Conservation (phyloP, 2,329 filamentous ascomycete species). For the Trichoderma endophyticum region DNA sequence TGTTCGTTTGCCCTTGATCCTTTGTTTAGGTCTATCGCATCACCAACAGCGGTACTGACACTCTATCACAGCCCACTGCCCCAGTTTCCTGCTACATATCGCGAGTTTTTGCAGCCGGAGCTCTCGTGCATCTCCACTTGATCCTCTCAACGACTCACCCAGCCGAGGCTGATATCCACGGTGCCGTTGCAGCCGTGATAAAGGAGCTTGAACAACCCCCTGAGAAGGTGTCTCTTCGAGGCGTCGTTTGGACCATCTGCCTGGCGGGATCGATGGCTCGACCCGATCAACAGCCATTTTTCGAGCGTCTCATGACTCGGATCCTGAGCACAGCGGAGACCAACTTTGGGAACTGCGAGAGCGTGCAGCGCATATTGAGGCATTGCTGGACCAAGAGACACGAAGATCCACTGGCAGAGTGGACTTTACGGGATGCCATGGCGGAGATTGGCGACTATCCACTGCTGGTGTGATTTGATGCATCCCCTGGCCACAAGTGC, state of each 20-base stretch:
- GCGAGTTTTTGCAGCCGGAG: conserved; percentile 1
- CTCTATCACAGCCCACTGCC: background rate
- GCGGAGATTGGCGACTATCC: background rate
- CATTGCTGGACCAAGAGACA: conserved; percentile 12
- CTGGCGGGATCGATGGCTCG: conserved; percentile 8
- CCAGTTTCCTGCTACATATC: conserved; percentile 8
- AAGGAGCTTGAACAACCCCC: background rate
- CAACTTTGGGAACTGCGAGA: conserved; percentile 7
- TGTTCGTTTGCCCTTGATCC: background rate
- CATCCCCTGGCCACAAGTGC: background rate
- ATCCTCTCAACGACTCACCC: background rate
- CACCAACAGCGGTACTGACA: background rate
- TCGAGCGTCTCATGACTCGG: conserved; percentile 6
- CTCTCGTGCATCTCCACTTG: background rate
- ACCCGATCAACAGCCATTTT: conserved; percentile 8
- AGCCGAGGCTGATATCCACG: background rate
- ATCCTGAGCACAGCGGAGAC: background rate
- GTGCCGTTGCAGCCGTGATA: background rate
- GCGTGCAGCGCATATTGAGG: conserved; percentile 10
- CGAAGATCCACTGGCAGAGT: background rate
- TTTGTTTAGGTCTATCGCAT: background rate
- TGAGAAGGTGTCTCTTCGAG: background rate
- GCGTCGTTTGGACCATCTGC: conserved; percentile 6
- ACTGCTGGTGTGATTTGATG: background rate
- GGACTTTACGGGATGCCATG: conserved; percentile 5